Conservation (phyloP, 176 grass and related monocot genomes). For the Bromus sterilis region DNA sequence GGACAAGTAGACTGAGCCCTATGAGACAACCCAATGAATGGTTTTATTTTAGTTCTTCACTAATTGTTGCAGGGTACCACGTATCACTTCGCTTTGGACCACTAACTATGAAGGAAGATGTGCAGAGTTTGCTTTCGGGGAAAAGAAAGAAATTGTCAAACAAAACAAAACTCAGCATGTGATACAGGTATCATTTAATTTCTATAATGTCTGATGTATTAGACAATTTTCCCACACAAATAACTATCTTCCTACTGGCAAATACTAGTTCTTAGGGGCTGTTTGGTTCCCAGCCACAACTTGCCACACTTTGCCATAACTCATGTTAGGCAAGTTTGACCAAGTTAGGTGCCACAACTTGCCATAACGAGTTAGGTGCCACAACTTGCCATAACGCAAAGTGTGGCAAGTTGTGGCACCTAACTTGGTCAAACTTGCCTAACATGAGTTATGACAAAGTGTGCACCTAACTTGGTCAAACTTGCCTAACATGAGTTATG, state of each 20-base stretch:
- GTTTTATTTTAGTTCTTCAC: slow-evolving; percentile 11
- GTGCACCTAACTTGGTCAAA: no score
- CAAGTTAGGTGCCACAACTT: no score
- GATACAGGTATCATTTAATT: background rate
- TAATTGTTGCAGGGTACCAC: slow-evolving; percentile 16
- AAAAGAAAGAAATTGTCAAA: background rate
- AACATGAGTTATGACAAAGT: no score
- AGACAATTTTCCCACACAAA: background rate
- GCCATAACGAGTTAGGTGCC: no score
- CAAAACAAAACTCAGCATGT: slow-evolving; percentile 9
- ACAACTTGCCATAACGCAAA: no score
- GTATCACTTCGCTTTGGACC: slow-evolving; percentile 4
- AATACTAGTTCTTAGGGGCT: no score
- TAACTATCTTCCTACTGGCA: background rate
- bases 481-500: no score
- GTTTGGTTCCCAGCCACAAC: no score
- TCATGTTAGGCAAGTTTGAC: no score
- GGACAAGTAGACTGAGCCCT: slow-evolving; percentile 6
- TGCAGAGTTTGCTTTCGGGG: slow-evolving; percentile 1
- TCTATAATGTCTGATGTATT: background rate
- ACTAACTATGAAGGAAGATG: background rate
- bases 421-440: no score
- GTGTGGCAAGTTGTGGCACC: no score
- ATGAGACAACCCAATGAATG: background rate
- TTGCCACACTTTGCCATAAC: no score